Conservation (phyloP, 2,329 filamentous ascomycete genomes). For the Phyllosticta ampelicida region DNA sequence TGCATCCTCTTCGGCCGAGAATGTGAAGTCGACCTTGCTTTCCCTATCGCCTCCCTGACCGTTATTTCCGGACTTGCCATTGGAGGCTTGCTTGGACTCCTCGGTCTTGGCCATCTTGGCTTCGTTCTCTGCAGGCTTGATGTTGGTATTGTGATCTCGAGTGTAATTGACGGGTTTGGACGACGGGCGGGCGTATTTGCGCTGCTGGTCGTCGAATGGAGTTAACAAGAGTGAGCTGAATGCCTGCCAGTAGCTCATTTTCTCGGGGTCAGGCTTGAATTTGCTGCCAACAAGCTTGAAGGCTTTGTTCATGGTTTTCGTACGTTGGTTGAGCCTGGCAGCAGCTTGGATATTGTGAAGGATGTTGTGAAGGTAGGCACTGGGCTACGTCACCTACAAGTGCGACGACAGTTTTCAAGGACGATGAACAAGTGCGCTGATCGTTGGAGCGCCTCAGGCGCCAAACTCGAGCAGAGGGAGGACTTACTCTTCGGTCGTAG, state of each 20-base stretch:
- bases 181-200: background rate
- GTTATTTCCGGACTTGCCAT: background rate
- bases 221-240: background rate
- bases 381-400: background rate
- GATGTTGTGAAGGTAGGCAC: no score
- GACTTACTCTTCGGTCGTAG: background rate
- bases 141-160: background rate
- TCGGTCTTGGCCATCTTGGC: background rate
- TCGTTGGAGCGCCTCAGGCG: background rate
- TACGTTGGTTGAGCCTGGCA: background rate
- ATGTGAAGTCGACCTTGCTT: constrained; percentile 13
- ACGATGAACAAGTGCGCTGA: background rate
- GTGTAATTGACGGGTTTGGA: background rate
- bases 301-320: background rate
- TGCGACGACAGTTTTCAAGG: background rate
- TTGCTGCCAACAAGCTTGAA: background rate
- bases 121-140: background rate
- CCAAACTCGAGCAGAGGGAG: background rate
- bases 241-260: background rate
- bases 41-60: constrained; percentile 1
- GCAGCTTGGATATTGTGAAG: background rate
- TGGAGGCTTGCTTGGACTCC: background rate
- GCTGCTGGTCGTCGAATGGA: background rate
- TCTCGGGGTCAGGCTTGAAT: background rate
- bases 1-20: constrained; percentile 31